Evolutionary conservation across 208 protist species (phyloP).

Genomic region (Leptomonas pyrrhocoris): DNA sequence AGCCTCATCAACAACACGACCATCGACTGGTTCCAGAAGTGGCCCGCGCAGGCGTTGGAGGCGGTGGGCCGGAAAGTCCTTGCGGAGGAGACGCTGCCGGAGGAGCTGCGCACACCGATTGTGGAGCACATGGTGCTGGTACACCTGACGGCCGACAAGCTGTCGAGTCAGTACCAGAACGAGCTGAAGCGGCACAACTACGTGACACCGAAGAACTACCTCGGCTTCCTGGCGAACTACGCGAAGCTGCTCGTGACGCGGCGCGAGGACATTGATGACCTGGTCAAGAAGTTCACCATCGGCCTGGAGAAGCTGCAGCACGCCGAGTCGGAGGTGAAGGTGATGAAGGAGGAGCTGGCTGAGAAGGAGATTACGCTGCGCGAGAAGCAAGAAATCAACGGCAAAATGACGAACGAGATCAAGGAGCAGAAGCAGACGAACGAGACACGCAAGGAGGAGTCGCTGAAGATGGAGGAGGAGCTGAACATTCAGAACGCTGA

Average conservation of each 20-base stretch:
- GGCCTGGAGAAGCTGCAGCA: constrained; percentile 97
- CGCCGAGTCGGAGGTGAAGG: constrained; percentile 96
- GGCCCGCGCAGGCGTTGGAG: constrained; percentile 96
- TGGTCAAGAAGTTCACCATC: constrained; percentile 95
- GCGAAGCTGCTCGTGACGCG: constrained; percentile 92
- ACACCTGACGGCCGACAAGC: constrained; percentile 91
- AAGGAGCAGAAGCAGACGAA: constrained; percentile 90
- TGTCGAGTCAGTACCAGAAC: constrained; percentile 88
- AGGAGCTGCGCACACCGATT: constrained; percentile 84
- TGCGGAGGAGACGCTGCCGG: constrained; percentile 88
- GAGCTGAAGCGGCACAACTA: constrained; percentile 97
- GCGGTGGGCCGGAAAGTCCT: constrained; percentile 92
- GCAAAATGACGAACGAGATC: constrained; percentile 93
- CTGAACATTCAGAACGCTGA: constrained; percentile 90
- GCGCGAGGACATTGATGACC: constrained; percentile 93
- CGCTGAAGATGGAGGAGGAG: constrained; percentile 91
- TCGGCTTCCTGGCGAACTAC: constrained; percentile 98
- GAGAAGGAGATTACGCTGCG: constrained; percentile 95
- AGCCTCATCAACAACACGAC: constrained; percentile 98
- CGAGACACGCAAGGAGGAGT: constrained; percentile 89
- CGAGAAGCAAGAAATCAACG: constrained; percentile 94
- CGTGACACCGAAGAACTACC: constrained; percentile 99
- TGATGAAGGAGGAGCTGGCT: constrained; percentile 94
- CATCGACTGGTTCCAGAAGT: constrained; percentile 99
- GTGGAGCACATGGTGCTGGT: constrained; percentile 97